Evolutionary conservation across 2,329 filamentous ascomycete species (phyloP).

Genomic region (Sclerotinia trifoliorum): DNA sequence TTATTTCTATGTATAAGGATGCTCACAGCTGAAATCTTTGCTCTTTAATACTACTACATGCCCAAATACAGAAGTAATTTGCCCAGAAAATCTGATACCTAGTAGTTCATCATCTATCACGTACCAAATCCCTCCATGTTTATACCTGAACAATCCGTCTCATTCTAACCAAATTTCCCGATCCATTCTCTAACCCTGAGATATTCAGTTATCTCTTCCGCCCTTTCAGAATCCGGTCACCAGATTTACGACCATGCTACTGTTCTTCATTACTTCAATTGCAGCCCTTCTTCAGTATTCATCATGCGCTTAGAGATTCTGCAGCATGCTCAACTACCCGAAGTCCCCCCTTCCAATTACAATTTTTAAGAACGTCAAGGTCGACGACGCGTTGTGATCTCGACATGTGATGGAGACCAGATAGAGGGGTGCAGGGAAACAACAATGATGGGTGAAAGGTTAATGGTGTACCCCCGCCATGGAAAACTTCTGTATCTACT

Average conservation of each 20-base stretch:
- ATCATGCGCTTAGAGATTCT: constrained; percentile 5
- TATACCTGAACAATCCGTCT: neutral
- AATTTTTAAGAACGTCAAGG: constrained; percentile 1
- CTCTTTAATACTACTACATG: neutral
- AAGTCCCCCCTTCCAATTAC: constrained; percentile 10
- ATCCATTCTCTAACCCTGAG: constrained; percentile 5
- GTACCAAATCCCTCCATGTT: neutral
- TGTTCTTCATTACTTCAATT: neutral
- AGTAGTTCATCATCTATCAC: neutral
- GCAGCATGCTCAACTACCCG: constrained; percentile 4
- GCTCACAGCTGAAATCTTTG: neutral
- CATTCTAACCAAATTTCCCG: neutral
- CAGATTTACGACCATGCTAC: neutral
- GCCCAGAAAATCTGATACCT: neutral
- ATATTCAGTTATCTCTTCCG: constrained; percentile 4
- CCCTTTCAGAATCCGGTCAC: neutral
- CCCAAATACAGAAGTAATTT: neutral
- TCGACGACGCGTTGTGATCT: constrained; percentile 5
- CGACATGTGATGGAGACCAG: constrained; percentile 6
- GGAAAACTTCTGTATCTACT: neutral
- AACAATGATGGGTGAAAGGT: constrained; percentile 8
- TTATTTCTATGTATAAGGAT: neutral
- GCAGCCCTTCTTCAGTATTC: constrained; percentile 15
- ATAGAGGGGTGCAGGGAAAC: constrained; percentile 11
- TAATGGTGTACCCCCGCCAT: neutral